Evolutionary conservation across 1,139 yeast genomes (phyloP).

Genomic region (Scheffersomyces cryptocercus): DNA sequence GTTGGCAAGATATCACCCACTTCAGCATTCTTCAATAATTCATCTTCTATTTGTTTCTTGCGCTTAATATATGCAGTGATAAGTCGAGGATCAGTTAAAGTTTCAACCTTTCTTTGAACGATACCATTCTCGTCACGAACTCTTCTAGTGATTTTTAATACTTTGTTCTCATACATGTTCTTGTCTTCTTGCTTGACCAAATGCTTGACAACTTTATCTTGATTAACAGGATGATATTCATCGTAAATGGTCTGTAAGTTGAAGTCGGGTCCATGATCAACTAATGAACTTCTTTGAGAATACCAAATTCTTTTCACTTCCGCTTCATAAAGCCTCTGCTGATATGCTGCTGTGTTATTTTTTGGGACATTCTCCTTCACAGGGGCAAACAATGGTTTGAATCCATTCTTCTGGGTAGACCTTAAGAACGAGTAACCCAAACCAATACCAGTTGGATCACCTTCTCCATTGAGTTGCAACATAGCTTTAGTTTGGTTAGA

Average conservation of each 20-base stretch:
- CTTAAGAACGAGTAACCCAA: slow-evolving; percentile 87
- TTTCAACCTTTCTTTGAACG: slow-evolving; percentile 77
- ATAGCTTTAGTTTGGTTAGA: slow-evolving; percentile 97
- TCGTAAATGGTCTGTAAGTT: slow-evolving; percentile 30
- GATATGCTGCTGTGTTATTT: slow-evolving; percentile 63
- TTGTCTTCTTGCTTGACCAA: slow-evolving; percentile 39
- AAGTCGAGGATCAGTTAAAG: slow-evolving; percentile 80
- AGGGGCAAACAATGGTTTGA: slow-evolving; percentile 61
- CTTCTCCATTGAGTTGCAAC: slow-evolving; percentile 95
- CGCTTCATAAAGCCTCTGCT: slow-evolving; percentile 89
- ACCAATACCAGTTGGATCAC: slow-evolving; percentile 93
- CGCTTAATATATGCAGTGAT: slow-evolving; percentile 83
- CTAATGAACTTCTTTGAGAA: slow-evolving; percentile 70
- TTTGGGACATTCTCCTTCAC: slow-evolving; percentile 47
- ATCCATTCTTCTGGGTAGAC: slow-evolving; percentile 95
- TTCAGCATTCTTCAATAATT: slow-evolving; percentile 55
- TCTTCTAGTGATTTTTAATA: slow-evolving; percentile 75
- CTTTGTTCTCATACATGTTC: slow-evolving; percentile 41
- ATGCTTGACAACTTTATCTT: slow-evolving; percentile 29
- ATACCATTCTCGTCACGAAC: slow-evolving; percentile 84
- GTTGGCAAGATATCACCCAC: slow-evolving; percentile 75
- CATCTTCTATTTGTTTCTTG: slow-evolving; percentile 75
- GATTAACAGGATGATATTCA: slow-evolving; percentile 43
- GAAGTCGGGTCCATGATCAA: slow-evolving; percentile 34
- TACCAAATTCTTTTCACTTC: slow-evolving; percentile 92